A percentile compares a stretch with the other conserved stretches of the same genome.
These are phyloP conservation scores for Emericellopsis atlantica DNA, from an alignment of 2,329 filamentous ascomycete species.

Conservation along the genomic window DNA sequence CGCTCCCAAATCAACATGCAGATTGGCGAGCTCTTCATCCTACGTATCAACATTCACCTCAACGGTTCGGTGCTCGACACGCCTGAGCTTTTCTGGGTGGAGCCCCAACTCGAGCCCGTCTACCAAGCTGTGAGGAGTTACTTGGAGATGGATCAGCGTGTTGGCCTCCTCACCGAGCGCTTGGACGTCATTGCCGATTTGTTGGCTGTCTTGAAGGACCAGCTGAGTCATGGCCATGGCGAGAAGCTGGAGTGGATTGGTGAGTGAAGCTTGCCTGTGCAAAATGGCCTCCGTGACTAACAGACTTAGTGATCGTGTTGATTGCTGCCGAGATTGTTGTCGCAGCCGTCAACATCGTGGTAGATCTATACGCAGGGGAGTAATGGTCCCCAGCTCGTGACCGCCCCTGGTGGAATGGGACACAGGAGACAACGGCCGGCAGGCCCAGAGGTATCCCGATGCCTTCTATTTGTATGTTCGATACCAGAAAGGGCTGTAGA, in stretches of 20 bases:
- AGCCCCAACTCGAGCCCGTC: slow-evolving; percentile 90
- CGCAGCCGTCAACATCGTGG: slow-evolving; percentile 85
- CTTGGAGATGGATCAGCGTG: slow-evolving; percentile 94
- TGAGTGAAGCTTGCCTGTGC: slow-evolving; percentile 30
- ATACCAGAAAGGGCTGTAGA: no score
- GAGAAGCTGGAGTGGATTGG: slow-evolving; percentile 86
- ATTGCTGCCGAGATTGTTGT: slow-evolving; percentile 94
- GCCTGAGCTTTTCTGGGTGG: slow-evolving; percentile 95
- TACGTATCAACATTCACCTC: slow-evolving; percentile 94
- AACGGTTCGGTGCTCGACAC: slow-evolving; percentile 95
- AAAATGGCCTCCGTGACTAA: slow-evolving; percentile 4
- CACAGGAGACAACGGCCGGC: no score
- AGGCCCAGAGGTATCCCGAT: no score
- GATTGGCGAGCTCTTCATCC: slow-evolving; percentile 94
- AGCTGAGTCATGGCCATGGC: slow-evolving; percentile 82
- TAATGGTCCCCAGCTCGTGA: background rate
- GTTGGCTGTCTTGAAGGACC: slow-evolving; percentile 80
- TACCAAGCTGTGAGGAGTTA: slow-evolving; percentile 94
- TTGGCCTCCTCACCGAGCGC: slow-evolving; percentile 77
- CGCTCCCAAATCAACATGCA: slow-evolving; percentile 97
- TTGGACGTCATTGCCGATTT: slow-evolving; percentile 85
- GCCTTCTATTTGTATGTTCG: no score
- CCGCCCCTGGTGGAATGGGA: no score
- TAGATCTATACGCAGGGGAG: slow-evolving; percentile 63
- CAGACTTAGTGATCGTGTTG: slow-evolving; percentile 65